Evolutionary conservation across 257 asterid species (phyloP).

Genomic region (Dorcoceras hygrometricum): DNA sequence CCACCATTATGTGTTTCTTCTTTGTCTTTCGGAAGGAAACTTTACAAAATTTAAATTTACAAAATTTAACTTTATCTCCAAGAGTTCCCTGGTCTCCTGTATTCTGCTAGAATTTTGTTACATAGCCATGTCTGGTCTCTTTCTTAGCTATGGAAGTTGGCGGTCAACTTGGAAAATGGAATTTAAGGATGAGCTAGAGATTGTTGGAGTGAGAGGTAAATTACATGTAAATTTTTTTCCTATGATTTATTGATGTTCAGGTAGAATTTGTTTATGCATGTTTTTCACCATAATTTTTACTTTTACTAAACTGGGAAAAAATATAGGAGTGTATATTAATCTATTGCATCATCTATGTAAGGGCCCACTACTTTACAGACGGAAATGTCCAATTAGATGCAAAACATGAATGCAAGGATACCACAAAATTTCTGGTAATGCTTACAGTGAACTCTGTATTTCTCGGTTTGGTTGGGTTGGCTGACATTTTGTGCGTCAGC

Average conservation of each 20-base stretch:
- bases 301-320: neutral
- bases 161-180: slow-evolving; percentile 73
- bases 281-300: slow-evolving; percentile 3
- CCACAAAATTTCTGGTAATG: slow-evolving; percentile 79
- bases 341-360: slow-evolving; percentile 55
- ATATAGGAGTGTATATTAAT: slow-evolving; percentile 9
- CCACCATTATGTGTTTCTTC: neutral
- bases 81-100: too few relatives aligned
- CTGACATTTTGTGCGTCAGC: too few relatives aligned
- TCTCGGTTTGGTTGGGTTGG: too few relatives aligned
- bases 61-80: too few relatives aligned
- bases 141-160: slow-evolving; percentile 91
- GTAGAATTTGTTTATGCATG: slow-evolving; percentile 6
- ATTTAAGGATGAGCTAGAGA: slow-evolving; percentile 73
- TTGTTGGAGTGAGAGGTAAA: slow-evolving; percentile 74
- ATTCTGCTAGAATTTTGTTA: slow-evolving; percentile 19
- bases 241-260: slow-evolving; percentile 14
- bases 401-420: slow-evolving; percentile 76
- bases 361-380: slow-evolving; percentile 98
- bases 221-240: slow-evolving; percentile 56
- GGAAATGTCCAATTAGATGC: slow-evolving; percentile 98
- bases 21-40: neutral
- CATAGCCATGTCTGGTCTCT: slow-evolving; percentile 26
- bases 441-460: slow-evolving; percentile 16
- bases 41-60: too few relatives aligned